Base-by-base conservation (phyloP, 345 rosid species). In the Rhizophora apiculata region DNA sequence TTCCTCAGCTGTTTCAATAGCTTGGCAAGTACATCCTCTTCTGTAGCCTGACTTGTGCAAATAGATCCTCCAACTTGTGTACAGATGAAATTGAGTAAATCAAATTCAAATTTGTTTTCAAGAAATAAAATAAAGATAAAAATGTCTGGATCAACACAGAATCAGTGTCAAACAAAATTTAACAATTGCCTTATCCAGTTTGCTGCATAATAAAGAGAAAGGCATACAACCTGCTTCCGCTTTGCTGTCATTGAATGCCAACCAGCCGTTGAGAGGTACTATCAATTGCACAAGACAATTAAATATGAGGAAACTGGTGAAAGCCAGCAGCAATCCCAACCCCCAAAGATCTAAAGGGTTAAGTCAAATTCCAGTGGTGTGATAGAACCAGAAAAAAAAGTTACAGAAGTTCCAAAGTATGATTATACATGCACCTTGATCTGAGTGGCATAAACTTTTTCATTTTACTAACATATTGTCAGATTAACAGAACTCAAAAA, bases 101-200 rank as follows among this genome's bases (percentile, higher is more conserved):
- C 31, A 61, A 48, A 71, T 65, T 53, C 32, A 67, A 66, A 73
- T 63, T 24, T 69, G 34, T 72, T 11, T 27, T 52, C 24, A 39
- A 2, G 18, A 70, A 61, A 70, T 8, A 56, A 59, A 62, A 56
- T 29, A 4, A 13, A 48, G 32, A 64, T 29, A 48, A 27, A 65
- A 62, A 68, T 1, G 9, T 10, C 46, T 59, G 48, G 34, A 74
- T 5, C 59, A 49, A 54, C 61, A 57, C 63, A 43, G 30, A 56
- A 59, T 46, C 22, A 67, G 52, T 68, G 54, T 36, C 57, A 63
- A 67, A 62, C 59, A 55, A 76, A 77, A 67, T 76, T 26, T 77
- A 89, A 93, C 76, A 91, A 83, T 86, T 91, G 96, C 68, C 91
- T 68, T 56, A 89, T 86, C 93, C 96, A 89, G 73, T 91, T 91